Evolutionary conservation across 345 rosid genomes (phyloP).

Genomic region (Camelina sativa): DNA sequence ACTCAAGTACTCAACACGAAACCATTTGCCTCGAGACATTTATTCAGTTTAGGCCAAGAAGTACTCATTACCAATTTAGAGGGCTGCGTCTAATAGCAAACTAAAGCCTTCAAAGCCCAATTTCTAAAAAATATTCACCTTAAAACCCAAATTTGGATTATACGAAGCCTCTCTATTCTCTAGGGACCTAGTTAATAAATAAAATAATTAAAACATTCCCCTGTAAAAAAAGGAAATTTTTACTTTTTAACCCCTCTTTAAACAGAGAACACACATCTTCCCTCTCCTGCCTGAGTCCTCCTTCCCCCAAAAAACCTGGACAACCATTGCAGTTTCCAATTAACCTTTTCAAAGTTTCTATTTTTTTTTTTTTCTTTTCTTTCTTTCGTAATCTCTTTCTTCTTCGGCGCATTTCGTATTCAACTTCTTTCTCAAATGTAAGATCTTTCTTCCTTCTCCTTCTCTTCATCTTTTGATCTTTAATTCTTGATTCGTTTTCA

Average conservation of each 20-base stretch:
- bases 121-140: background rate
- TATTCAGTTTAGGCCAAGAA: too few relatives aligned
- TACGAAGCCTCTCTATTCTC: too few relatives aligned
- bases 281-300: background rate
- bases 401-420: conserved; percentile 4
- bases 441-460: conserved; percentile 17
- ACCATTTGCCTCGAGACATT: too few relatives aligned
- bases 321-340: conserved; percentile 23
- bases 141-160: background rate
- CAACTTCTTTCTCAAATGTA: conserved; percentile 20
- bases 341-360: conserved; percentile 9
- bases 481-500: background rate
- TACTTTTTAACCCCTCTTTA: background rate
- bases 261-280: background rate
- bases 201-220: background rate
- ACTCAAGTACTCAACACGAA: too few relatives aligned
- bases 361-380: too few relatives aligned
- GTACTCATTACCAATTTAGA: too few relatives aligned
- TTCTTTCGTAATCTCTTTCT: background rate
- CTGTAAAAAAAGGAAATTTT: background rate
- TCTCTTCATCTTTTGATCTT: background rate
- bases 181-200: too few relatives aligned
- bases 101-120: background rate
- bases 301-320: conserved; percentile 24
- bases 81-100: background rate